Percentiles rank a stretch among this genome's conserved stretches.
These are phyloP conservation scores for Daldinia eschscholtzii DNA, from an alignment of 2,329 filamentous ascomycete species.

Conservation along the genomic window DNA sequence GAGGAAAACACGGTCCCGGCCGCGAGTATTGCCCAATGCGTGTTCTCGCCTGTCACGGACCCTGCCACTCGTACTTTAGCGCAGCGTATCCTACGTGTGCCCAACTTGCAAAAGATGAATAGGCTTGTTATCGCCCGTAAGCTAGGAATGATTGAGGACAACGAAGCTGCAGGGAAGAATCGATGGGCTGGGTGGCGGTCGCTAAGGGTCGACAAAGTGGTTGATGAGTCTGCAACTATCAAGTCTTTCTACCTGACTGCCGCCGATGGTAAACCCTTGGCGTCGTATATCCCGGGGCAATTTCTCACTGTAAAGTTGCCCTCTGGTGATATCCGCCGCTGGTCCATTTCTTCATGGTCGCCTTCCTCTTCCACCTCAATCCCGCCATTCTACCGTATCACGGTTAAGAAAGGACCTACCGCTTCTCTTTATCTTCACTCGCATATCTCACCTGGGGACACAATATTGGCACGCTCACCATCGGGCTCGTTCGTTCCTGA, in stretches of 20 bases:
- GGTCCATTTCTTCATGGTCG: slow-evolving; percentile 5
- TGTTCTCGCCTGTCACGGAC: background rate
- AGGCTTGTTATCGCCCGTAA: background rate
- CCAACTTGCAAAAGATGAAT: slow-evolving; percentile 4
- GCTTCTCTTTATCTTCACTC: slow-evolving; percentile 6
- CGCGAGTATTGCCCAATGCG: background rate
- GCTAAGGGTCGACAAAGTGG: background rate
- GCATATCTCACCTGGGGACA: background rate
- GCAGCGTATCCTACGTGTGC: background rate
- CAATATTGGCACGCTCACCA: background rate
- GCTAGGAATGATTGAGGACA: slow-evolving; percentile 6
- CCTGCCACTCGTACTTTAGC: background rate
- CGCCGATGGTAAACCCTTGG: background rate
- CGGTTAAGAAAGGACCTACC: slow-evolving; percentile 1
- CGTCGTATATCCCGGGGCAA: background rate
- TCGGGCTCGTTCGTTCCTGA: slow-evolving; percentile 5
- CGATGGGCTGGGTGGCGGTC: slow-evolving; percentile 3
- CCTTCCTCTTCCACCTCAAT: background rate
- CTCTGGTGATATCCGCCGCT: slow-evolving; percentile 4
- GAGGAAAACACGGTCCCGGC: slow-evolving; percentile 6
- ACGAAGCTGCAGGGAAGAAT: background rate
- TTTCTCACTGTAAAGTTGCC: slow-evolving; percentile 3
- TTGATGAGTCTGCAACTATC: background rate
- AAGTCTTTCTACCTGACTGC: slow-evolving; percentile 5
- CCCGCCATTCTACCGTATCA: slow-evolving; percentile 1